Percentiles rank a stretch among this genome's conserved stretches.
These are phyloP conservation scores for Podospora anserina DNA, from an alignment of 495 filamentous ascomycete species.

Conservation along the genomic window DNA sequence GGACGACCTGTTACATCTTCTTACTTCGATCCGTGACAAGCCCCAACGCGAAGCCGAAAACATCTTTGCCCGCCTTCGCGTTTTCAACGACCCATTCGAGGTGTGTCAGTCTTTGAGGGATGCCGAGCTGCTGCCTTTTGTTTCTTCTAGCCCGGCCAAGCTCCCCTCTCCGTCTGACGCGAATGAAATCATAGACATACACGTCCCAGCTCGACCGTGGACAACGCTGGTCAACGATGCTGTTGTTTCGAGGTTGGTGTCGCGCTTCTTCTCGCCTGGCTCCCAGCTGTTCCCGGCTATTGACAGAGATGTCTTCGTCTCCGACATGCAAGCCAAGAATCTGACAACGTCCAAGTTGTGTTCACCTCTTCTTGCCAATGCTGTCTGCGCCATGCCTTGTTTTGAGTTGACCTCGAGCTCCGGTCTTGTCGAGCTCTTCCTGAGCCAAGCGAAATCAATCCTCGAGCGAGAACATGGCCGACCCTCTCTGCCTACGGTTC, in stretches of 20 bases:
- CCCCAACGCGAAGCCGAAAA: background rate
- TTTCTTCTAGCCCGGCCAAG: background rate
- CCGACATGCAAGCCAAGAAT: background rate
- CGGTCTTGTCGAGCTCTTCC: background rate
- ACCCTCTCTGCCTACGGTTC: background rate
- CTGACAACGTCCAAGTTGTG: background rate
- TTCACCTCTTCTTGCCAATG: constrained; percentile 5
- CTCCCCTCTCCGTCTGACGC: background rate
- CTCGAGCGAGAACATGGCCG: constrained; percentile 6
- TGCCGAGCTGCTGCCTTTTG: background rate
- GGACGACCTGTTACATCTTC: background rate
- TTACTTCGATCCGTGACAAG: background rate
- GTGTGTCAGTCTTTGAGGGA: constrained; percentile 1
- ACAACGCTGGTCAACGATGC: constrained; percentile 2
- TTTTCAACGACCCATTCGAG: background rate
- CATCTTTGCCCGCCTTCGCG: constrained; percentile 5
- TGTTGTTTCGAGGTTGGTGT: constrained; percentile 2
- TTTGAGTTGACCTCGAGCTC: background rate
- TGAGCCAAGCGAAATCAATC: background rate
- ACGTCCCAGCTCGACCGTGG: constrained; percentile 5
- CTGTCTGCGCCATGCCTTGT: constrained; percentile 1
- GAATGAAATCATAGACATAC: background rate
- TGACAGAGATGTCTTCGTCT: background rate
- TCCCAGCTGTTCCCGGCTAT: background rate
- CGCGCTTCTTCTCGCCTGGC: background rate